These are phyloP conservation scores for Penicillium flavigenum DNA, from an alignment of 495 filamentous ascomycete species.

Conservation along the genomic window DNA sequence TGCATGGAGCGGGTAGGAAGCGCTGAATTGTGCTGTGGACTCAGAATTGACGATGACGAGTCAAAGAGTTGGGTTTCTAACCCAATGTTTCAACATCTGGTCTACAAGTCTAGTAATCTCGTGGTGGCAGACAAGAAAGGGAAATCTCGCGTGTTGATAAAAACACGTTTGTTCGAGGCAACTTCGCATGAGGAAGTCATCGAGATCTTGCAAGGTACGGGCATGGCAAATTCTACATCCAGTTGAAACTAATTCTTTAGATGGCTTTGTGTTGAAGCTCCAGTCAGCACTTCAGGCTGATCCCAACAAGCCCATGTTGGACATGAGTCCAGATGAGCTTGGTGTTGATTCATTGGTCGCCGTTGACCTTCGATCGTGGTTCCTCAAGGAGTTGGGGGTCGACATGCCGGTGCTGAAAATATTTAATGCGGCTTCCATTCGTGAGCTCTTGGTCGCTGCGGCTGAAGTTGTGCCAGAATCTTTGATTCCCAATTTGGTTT, in stretches of 20 bases:
- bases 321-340: slow-evolving; percentile 19
- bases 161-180: slow-evolving; percentile 21
- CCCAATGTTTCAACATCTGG: slow-evolving; percentile 30
- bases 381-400: slow-evolving; percentile 43
- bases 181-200: slow-evolving; percentile 18
- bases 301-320: slow-evolving; percentile 8
- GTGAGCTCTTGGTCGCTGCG: slow-evolving; percentile 18
- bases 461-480: slow-evolving; percentile 10
- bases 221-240: background rate
- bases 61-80: slow-evolving; percentile 35
- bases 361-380: slow-evolving; percentile 58
- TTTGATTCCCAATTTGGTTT: slow-evolving; percentile 15
- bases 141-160: slow-evolving; percentile 23
- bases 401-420: slow-evolving; percentile 51
- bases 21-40: slow-evolving; percentile 20
- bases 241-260: slow-evolving; percentile 6
- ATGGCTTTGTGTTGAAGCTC: slow-evolving; percentile 14
- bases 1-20: slow-evolving; percentile 11
- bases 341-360: slow-evolving; percentile 57
- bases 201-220: slow-evolving; percentile 18
- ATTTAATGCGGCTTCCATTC: slow-evolving; percentile 29
- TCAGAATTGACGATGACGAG: slow-evolving; percentile 28
- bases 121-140: slow-evolving; percentile 20
- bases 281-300: slow-evolving; percentile 15
- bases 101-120: slow-evolving; percentile 12